A percentile compares a stretch with the other conserved stretches of the same genome.
phyloP scores from a whole-genome alignment of 75 land plant genomes.

The Pseudotsuga menziesii region DNA sequence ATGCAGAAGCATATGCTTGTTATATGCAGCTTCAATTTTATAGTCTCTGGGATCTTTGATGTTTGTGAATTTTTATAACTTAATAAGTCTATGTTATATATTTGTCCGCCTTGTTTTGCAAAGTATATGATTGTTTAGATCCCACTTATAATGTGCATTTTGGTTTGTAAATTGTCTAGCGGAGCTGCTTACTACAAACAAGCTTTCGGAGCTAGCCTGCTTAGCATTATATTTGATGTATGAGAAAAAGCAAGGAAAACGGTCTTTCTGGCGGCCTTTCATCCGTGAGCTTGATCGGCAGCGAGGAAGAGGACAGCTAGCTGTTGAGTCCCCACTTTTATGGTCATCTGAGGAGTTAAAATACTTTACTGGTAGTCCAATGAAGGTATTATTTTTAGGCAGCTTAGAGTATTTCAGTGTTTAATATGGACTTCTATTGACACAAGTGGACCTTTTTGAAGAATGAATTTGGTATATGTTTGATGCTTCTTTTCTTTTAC shows the following conservation, averaged over 20 bases:
- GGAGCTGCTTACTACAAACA: slow-evolving; percentile 91
- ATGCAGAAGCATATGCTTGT: background rate
- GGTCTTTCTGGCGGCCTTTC: slow-evolving; percentile 93
- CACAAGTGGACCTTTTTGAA: background rate
- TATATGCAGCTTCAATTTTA: background rate
- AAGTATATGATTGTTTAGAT: background rate
- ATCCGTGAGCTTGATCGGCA: slow-evolving; percentile 98
- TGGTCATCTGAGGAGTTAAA: slow-evolving; percentile 85
- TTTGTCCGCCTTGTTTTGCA: background rate
- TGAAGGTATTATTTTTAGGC: slow-evolving; percentile 50
- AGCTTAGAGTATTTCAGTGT: background rate
- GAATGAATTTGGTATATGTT: background rate
- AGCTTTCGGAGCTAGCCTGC: slow-evolving; percentile 94
- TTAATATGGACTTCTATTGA: background rate
- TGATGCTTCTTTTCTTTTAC: slow-evolving; percentile 5
- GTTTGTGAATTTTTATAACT: background rate
- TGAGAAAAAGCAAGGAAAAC: slow-evolving; percentile 97
- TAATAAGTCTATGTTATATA: background rate
- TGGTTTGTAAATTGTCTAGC: slow-evolving; percentile 42
- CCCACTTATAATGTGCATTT: background rate
- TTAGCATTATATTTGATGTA: slow-evolving; percentile 98
- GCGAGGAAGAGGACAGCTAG: slow-evolving; percentile 93
- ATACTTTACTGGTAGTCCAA: slow-evolving; percentile 87
- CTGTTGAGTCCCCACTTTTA: slow-evolving; percentile 93
- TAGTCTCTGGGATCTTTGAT: background rate